Base-by-base conservation (phyloP, 164 flowering plant species). In the Vitis amurensis region DNA sequence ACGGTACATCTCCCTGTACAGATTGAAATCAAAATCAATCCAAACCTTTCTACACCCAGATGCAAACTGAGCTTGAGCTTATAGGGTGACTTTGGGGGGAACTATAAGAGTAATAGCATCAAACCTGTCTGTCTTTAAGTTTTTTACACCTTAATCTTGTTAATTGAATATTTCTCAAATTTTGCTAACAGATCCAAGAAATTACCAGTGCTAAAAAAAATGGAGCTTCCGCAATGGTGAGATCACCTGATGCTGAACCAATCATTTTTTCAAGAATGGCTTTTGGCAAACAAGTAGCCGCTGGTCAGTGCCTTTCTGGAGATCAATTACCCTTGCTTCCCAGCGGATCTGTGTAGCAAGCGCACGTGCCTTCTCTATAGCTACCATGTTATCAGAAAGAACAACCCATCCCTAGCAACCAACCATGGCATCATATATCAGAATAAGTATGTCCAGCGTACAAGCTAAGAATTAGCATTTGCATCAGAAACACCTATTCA, bases 311-410 rank as follows among this genome's bases (percentile, higher is more conserved):
- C 92, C 95, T 64, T 90, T 88, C 70, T 90, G 91, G 61, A 87
- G 89, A 77, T 91, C 94, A 70, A 95, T 88, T 57, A 92, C 90
- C 72, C 97, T 85, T 78, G 97, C 97, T 78, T 95, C 99, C 97
- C 99, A 95, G 0, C 93, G 87, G 13, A 92, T 70, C 70, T 88
- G 97, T 69, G 89, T 73, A 17, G 87, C 93, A 61, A 87, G 81
- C 11, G 68, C 50, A 11, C 97, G 88, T 55, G 93, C 97, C 82
- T 81, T 78, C 81, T 92, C 95, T 68, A 94, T 88, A 9, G 78
- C 83, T 74, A 85, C 88, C 59, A 83, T 65, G 62, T 87, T 86
- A 82, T 94, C 99, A 70, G 81, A 75, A 63, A 94, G 71, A 53
- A 94, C 79, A 68, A 88, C 87, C 99, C 99, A 94, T 55, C 99